Conservation (phyloP, 1,139 yeast species). For the Scheffersomyces parashehatae region DNA sequence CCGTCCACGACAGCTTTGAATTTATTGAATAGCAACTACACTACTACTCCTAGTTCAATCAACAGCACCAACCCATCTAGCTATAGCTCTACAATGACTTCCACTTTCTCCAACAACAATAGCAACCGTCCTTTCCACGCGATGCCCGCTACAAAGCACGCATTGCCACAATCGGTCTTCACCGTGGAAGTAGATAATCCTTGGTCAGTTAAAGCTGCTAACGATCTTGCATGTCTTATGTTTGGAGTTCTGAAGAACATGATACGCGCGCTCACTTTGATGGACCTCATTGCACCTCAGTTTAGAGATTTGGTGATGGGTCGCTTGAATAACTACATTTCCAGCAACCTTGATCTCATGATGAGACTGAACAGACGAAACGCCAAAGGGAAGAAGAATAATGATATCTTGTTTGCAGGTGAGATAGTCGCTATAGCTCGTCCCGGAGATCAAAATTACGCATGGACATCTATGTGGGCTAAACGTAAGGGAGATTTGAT, state of each 20-base stretch:
- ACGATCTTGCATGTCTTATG: conserved; percentile 85
- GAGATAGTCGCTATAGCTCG: conserved; percentile 59
- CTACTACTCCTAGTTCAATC: conserved; percentile 2
- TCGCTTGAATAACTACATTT: conserved; percentile 41
- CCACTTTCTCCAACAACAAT: conserved; percentile 13
- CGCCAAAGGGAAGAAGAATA: conserved; percentile 26
- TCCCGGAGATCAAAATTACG: conserved; percentile 51
- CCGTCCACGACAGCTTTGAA: conserved; percentile 33
- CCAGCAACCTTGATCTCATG: conserved; percentile 14
- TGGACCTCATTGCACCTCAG: conserved; percentile 78
- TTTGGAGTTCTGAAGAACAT: conserved; percentile 77
- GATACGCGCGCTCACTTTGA: conserved; percentile 60
- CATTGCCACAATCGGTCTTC: conserved; percentile 78
- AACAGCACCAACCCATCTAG: neutral
- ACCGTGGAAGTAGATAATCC: conserved; percentile 78
- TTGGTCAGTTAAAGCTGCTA: conserved; percentile 80
- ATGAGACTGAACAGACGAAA: conserved; percentile 8
- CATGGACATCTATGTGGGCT: conserved; percentile 90
- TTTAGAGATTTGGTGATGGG: conserved; percentile 66
- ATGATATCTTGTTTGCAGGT: conserved; percentile 47
- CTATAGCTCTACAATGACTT: conserved; percentile 1
- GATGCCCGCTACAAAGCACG: conserved; percentile 62
- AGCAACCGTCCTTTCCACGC: conserved; percentile 56
- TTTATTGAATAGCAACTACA: conserved; percentile 15
- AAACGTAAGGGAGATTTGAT: conserved; percentile 69